Evolutionary conservation across 371 early-diverging fungal genomes (phyloP).

Genomic region (Sporodiniella umbellata): DNA sequence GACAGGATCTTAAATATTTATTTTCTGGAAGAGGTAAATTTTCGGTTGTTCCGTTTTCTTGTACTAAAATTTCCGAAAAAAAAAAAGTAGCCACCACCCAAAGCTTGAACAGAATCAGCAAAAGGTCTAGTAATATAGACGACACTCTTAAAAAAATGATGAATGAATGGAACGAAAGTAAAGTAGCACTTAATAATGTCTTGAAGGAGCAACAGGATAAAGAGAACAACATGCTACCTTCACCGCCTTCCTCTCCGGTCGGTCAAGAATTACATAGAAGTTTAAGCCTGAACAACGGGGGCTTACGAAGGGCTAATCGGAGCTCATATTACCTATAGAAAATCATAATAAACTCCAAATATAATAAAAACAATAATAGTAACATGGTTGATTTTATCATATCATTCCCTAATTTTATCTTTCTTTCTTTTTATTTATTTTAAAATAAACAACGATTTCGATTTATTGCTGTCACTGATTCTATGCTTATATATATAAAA

Average conservation of each 20-base stretch:
- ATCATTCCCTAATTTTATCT: not conserved
- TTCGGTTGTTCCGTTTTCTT: not conserved
- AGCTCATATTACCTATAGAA: not conserved
- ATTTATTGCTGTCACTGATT: not conserved
- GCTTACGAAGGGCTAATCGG: not conserved
- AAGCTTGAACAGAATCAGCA: conserved; percentile 22
- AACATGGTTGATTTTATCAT: not conserved
- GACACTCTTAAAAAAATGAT: conserved; percentile 23
- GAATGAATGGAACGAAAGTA: conserved; percentile 37
- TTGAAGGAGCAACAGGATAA: conserved; percentile 7
- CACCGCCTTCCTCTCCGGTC: conserved; percentile 35
- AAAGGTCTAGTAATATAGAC: conserved; percentile 27
- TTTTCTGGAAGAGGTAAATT: conserved; percentile 21
- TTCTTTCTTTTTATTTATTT: not conserved
- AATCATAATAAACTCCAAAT: not conserved
- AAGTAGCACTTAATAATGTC: conserved; percentile 10
- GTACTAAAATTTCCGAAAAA: too few species aligned
- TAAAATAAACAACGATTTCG: not conserved
- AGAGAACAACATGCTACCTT: not conserved
- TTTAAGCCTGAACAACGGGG: not conserved
- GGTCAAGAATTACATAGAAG: not conserved
- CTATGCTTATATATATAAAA: too few species aligned
- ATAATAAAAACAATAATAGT: not conserved
- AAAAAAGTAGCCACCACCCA: not conserved
- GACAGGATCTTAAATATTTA: conserved; percentile 31